phyloP scores from a whole-genome alignment of 352 stramenopile species.

The Elongisporangium undulatum region DNA sequence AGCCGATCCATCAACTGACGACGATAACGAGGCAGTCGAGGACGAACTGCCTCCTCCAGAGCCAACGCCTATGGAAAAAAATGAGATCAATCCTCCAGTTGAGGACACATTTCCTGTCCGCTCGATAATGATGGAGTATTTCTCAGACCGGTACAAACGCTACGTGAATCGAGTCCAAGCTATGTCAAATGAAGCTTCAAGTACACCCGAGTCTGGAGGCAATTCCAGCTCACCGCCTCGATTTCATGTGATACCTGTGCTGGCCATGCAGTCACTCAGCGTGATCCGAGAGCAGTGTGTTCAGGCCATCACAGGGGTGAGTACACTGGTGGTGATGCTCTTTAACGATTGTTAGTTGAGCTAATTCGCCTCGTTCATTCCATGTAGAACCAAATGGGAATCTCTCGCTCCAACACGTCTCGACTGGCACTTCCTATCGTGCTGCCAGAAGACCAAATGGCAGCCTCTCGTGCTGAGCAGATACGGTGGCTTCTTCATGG shows the following conservation, averaged over 20 bases:
- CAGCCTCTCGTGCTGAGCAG: constrained; percentile 34
- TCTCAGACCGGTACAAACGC: constrained; percentile 24
- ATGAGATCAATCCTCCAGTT: constrained; percentile 24
- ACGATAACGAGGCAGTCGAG: constrained; percentile 11
- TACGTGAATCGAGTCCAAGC: constrained; percentile 22
- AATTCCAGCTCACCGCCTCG: background rate
- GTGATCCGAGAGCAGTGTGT: constrained; percentile 58
- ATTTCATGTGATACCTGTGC: constrained; percentile 34
- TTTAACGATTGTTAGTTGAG: background rate
- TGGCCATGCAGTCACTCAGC: constrained; percentile 42
- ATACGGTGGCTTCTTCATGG: constrained; percentile 58
- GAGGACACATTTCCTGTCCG: constrained; percentile 32
- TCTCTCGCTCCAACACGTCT: constrained; percentile 38
- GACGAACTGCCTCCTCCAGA: constrained; percentile 9
- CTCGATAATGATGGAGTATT: constrained; percentile 17
- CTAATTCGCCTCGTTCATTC: background rate
- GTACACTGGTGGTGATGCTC: constrained; percentile 6
- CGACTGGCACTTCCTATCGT: constrained; percentile 21
- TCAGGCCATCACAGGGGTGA: constrained; percentile 48
- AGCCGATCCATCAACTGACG: background rate
- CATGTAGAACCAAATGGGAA: constrained; percentile 32
- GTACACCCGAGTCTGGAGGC: background rate
- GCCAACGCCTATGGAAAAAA: constrained; percentile 24
- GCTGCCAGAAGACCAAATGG: constrained; percentile 34
- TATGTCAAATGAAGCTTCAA: constrained; percentile 5